These are phyloP conservation scores for Chenopodium berlandieri DNA, from an alignment of 148 eudicot genomes.

Conservation along the genomic window DNA sequence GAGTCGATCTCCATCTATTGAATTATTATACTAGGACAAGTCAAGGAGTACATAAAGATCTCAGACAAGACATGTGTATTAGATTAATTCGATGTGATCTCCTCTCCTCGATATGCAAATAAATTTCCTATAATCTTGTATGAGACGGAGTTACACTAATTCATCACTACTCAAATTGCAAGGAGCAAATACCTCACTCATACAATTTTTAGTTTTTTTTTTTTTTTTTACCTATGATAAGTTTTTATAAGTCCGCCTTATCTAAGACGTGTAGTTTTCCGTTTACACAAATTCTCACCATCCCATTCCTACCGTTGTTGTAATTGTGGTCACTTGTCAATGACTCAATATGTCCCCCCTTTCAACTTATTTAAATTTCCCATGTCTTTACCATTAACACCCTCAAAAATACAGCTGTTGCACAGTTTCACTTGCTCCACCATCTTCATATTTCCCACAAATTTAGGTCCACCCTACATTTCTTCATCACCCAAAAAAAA, in stretches of 20 bases:
- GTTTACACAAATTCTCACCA: neutral
- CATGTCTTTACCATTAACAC: conserved; percentile 20
- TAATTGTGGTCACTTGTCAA: conserved; percentile 8
- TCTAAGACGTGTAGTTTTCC: neutral
- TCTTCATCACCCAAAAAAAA: neutral
- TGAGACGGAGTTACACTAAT: neutral
- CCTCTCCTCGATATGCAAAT: neutral
- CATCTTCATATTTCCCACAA: conserved; percentile 12
- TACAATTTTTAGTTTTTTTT: rapidly evolving
- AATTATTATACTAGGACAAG: neutral
- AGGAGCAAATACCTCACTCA: too few species aligned
- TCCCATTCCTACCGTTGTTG: neutral
- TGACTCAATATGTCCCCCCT: neutral
- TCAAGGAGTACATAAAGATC: conserved; percentile 7
- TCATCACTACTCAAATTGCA: neutral
- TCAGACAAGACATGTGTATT: conserved; percentile 20
- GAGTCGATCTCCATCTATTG: conserved; percentile 13
- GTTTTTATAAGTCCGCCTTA: too few species aligned
- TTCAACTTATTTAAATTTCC: conserved; percentile 5
- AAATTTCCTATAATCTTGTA: neutral
- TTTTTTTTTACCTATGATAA: too few species aligned
- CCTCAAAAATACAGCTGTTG: conserved; percentile 8
- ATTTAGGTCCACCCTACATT: conserved; percentile 19
- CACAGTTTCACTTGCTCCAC: conserved; percentile 9
- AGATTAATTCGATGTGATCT: conserved; percentile 24